Evolutionary conservation across 768 basidiomycete species (phyloP).

Genomic region (Calocybe gangraenosa): DNA sequence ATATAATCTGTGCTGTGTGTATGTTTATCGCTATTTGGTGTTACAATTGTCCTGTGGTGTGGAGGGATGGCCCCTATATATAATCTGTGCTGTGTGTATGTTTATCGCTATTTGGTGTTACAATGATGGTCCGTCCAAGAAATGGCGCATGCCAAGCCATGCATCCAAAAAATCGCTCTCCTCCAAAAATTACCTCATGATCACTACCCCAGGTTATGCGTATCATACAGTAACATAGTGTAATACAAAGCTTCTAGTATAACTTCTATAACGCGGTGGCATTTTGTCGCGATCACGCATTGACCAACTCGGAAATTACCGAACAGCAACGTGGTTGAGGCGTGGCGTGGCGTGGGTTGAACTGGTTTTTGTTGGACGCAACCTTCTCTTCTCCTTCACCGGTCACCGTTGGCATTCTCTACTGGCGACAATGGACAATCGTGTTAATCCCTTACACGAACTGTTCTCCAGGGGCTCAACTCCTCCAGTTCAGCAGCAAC

Average conservation of each 20-base stretch:
- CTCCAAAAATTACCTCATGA: no score
- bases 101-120: constrained; percentile 16
- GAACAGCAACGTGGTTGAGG: constrained; percentile 33
- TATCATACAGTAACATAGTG: no score
- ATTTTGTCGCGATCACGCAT: constrained; percentile 12
- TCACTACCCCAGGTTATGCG: no score
- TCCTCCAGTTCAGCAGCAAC: constrained; percentile 36
- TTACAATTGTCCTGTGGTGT: not conserved
- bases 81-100: not conserved
- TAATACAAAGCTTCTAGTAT: no score
- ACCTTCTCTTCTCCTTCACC: no score
- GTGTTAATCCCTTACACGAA: constrained; percentile 37
- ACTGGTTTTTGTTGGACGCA: no score
- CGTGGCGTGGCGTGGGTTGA: no score
- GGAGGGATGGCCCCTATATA: constrained; percentile 1
- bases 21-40: constrained; percentile 17
- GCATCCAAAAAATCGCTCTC: no score
- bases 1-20: not conserved
- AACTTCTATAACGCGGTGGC: no score
- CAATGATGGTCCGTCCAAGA: constrained; percentile 9
- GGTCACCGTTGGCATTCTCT: no score
- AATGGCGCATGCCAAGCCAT: constrained; percentile 8
- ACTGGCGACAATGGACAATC: constrained; percentile 33
- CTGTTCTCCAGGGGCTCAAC: constrained; percentile 55
- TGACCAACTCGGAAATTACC: constrained; percentile 24